phyloP scores from a whole-genome alignment of 208 protist species.

The Trichomonas tenax region DNA sequence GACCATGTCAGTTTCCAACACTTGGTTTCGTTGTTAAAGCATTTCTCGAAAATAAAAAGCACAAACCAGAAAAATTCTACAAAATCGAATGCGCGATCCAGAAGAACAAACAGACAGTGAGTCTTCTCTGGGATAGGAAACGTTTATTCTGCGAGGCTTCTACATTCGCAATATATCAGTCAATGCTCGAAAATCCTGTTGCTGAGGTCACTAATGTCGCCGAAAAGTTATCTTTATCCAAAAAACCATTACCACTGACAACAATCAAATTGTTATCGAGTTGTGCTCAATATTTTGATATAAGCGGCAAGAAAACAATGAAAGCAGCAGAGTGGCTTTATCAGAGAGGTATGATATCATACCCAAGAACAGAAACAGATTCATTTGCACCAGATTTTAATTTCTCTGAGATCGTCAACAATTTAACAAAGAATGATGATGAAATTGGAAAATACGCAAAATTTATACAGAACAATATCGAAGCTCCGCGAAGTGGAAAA shows the following conservation, averaged over 20 bases:
- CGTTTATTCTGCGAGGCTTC: slow-evolving; percentile 48
- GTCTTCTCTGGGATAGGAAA: neutral
- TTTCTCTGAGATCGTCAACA: neutral
- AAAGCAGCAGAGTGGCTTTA: slow-evolving; percentile 72
- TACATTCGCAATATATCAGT: slow-evolving; percentile 52
- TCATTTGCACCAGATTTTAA: slow-evolving; percentile 24
- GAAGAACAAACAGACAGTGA: slow-evolving; percentile 26
- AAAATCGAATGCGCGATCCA: slow-evolving; percentile 42
- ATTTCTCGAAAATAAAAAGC: slow-evolving; percentile 32
- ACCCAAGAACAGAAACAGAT: slow-evolving; percentile 38
- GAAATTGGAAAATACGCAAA: neutral
- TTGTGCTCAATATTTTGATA: slow-evolving; percentile 46
- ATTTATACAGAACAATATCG: neutral
- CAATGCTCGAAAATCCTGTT: slow-evolving; percentile 30
- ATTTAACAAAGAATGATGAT: neutral
- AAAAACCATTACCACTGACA: slow-evolving; percentile 70
- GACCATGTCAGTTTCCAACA: slow-evolving; percentile 82
- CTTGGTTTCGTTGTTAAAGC: slow-evolving; percentile 75
- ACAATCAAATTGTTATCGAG: slow-evolving; percentile 92
- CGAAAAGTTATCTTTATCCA: neutral
- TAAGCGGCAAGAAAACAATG: slow-evolving; percentile 80
- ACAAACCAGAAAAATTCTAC: slow-evolving; percentile 7
- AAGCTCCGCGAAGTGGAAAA: slow-evolving; percentile 66
- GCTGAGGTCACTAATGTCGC: slow-evolving; percentile 41
- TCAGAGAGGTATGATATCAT: slow-evolving; percentile 64